These are phyloP conservation scores for Nemania diffusa DNA, from an alignment of 2,329 filamentous ascomycete species.

Conservation along the genomic window DNA sequence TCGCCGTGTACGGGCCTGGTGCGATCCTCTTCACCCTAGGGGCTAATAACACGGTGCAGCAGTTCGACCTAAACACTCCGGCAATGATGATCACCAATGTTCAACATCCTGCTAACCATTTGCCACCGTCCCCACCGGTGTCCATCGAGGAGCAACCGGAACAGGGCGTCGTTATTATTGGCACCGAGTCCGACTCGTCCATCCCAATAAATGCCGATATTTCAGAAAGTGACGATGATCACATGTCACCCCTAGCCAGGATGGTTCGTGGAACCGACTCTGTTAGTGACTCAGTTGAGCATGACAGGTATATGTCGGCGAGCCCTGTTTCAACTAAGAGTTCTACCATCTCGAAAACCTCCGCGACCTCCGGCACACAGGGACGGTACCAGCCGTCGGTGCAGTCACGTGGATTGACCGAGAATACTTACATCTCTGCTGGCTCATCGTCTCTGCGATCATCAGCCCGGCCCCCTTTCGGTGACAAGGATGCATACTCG, in stretches of 20 bases:
- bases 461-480: constrained; percentile 48
- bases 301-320: constrained; percentile 70
- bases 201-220: constrained; percentile 67
- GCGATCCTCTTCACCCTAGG: constrained; percentile 94
- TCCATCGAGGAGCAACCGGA: constrained; percentile 78
- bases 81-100: constrained; percentile 85
- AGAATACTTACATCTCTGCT: constrained; percentile 75
- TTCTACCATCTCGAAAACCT: constrained; percentile 68
- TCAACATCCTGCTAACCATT: constrained; percentile 81
- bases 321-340: constrained; percentile 74
- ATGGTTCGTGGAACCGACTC: constrained; percentile 76
- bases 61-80: constrained; percentile 90
- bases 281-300: constrained; percentile 67
- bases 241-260: constrained; percentile 78
- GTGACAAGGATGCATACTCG: constrained; percentile 65
- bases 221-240: constrained; percentile 82
- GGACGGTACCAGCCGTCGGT: constrained; percentile 62
- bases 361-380: constrained; percentile 63
- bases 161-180: constrained; percentile 60
- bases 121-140: constrained; percentile 84
- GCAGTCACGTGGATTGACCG: constrained; percentile 65
- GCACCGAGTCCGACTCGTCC: constrained; percentile 65
- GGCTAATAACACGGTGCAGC: constrained; percentile 87
- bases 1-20: constrained; percentile 88
- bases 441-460: constrained; percentile 68